phyloP scores from a whole-genome alignment of 1,284 basidiomycete species.

The Sanghuangporus baumii region DNA sequence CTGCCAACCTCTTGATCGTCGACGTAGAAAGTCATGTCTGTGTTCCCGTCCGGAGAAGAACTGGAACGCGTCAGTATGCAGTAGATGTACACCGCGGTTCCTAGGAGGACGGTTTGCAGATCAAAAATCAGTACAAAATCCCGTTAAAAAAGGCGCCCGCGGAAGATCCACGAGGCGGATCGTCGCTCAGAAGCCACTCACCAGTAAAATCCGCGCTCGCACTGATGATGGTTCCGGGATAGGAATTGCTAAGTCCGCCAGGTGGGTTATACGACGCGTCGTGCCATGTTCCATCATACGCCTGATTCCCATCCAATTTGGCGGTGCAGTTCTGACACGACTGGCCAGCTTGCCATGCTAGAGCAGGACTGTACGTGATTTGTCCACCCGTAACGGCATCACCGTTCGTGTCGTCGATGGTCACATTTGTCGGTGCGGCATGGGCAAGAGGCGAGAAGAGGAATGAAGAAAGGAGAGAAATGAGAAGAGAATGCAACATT shows the following conservation, averaged over 20 bases:
- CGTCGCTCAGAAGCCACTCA: not conserved
- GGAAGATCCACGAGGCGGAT: too few species aligned
- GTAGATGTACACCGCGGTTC: conserved; percentile 12
- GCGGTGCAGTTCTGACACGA: not conserved
- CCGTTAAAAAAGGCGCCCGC: not conserved
- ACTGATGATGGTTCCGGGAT: conserved; percentile 1
- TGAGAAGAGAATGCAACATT: not conserved
- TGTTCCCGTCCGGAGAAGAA: conserved; percentile 5
- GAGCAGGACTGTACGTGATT: conserved; percentile 6
- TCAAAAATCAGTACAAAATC: not conserved
- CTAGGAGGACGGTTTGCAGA: not conserved
- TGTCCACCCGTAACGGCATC: conserved; percentile 9
- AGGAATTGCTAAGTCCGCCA: not conserved
- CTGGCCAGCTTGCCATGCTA: conserved; percentile 1
- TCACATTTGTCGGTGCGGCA: conserved; percentile 4
- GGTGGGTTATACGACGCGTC: conserved; percentile 1
- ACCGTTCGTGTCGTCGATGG: conserved; percentile 14
- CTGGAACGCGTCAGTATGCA: conserved; percentile 12
- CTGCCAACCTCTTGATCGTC: not conserved
- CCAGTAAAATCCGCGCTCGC: conserved; percentile 10
- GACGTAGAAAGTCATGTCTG: conserved; percentile 12
- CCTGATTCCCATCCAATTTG: not conserved
- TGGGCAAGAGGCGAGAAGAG: not conserved
- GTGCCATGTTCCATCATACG: conserved; percentile 6
- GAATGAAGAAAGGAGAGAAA: not conserved